phyloP scores from a whole-genome alignment of 192 early-diverging fungal genomes.

The Pilaira anomala region DNA sequence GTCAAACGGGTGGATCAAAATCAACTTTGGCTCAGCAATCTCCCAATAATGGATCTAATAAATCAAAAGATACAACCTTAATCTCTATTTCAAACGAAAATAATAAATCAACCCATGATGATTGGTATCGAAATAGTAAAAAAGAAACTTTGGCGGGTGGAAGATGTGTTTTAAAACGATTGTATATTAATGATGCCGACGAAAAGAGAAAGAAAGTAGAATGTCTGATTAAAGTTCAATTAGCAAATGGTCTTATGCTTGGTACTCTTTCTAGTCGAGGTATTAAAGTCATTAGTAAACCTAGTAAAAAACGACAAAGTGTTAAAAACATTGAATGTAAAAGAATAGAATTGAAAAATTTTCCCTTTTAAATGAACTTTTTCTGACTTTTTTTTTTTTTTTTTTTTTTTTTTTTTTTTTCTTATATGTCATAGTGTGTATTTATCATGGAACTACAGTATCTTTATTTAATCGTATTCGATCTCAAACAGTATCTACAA shows the following conservation, averaged over 20 bases:
- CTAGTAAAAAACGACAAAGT: conserved; percentile 85
- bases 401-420: not conserved
- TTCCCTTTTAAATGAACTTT: too few relatives aligned
- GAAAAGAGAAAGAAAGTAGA: conserved; percentile 76
- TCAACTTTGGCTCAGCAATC: not conserved
- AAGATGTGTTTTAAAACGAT: conserved; percentile 70
- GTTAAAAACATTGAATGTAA: conserved; percentile 67
- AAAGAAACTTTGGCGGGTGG: conserved; percentile 15
- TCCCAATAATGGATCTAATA: not conserved
- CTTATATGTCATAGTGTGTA: conserved; percentile 50
- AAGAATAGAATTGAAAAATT: not conserved
- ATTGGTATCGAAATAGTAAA: conserved; percentile 12
- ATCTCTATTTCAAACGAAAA: not conserved
- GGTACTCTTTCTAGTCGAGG: conserved; percentile 73
- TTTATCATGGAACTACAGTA: conserved; percentile 81
- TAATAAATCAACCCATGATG: not conserved
- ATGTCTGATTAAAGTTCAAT: conserved; percentile 68
- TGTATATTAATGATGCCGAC: conserved; percentile 82
- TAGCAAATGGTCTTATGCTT: conserved; percentile 56
- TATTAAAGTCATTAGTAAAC: conserved; percentile 91
- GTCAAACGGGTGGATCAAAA: conserved; percentile 36
- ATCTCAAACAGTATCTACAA: conserved; percentile 86
- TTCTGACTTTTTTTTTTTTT: not conserved
- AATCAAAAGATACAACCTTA: too few relatives aligned
- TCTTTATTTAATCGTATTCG: conserved; percentile 90